Conservation (phyloP, 208 protist species). For the Acanthamoeba castellanii region DNA sequence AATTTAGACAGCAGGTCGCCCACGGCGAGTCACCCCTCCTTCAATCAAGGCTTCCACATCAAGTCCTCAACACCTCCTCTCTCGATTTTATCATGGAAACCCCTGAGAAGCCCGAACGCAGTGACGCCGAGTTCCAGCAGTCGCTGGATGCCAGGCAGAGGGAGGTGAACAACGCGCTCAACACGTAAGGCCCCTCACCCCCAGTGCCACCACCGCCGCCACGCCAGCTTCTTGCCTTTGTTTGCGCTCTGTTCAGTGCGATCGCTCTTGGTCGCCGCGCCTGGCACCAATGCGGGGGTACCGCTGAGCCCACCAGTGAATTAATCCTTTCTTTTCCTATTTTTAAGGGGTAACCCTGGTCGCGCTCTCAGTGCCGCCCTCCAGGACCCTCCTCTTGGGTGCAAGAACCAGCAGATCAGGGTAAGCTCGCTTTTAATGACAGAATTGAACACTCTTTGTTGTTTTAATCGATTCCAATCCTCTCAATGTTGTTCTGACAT, state of each 20-base stretch:
- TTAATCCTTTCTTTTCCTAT: neutral
- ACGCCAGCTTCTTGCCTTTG: neutral
- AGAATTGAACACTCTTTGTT: neutral
- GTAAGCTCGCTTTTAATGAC: neutral
- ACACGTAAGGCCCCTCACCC: constrained; percentile 64
- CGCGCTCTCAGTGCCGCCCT: constrained; percentile 75
- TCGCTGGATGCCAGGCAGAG: constrained; percentile 75
- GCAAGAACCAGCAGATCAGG: constrained; percentile 80
- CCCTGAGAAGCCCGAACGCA: constrained; percentile 67
- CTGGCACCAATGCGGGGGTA: neutral
- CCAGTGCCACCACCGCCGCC: neutral
- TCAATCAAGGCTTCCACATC: neutral
- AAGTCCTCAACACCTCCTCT: neutral
- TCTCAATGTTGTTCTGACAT: neutral
- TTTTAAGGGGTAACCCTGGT: constrained; percentile 76
- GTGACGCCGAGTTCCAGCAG: constrained; percentile 79
- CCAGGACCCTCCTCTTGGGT: constrained; percentile 80
- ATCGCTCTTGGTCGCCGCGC: neutral
- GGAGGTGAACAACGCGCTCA: constrained; percentile 80
- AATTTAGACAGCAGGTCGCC: neutral
- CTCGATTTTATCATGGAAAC: constrained; percentile 19
- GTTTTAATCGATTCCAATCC: neutral
- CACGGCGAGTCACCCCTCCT: neutral
- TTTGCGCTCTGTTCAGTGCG: neutral
- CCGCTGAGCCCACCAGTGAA: neutral